These are phyloP conservation scores for Aspergillus hortae DNA, from an alignment of 2,329 filamentous ascomycete species.

Conservation along the genomic window DNA sequence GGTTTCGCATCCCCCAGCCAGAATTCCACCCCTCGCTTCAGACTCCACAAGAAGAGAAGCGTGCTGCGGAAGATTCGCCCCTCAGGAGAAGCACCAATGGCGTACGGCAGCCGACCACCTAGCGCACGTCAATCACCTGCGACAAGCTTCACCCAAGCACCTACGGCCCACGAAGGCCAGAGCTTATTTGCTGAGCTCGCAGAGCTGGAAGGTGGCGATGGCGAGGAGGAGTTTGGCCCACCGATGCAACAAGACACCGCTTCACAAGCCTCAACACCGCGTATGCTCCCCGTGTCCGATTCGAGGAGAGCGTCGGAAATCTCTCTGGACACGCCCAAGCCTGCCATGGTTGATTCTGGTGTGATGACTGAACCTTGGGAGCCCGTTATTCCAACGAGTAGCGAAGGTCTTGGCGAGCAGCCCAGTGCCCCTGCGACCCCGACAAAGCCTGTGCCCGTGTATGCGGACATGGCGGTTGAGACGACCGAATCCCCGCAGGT, in stretches of 20 bases:
- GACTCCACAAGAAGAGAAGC: constrained; percentile 66
- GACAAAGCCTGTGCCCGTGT: constrained; percentile 11
- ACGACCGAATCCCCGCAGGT: constrained; percentile 21
- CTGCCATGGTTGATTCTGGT: constrained; percentile 56
- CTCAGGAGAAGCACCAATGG: constrained; percentile 44
- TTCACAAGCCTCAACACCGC: constrained; percentile 40
- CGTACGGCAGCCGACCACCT: constrained; percentile 35
- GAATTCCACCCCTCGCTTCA: constrained; percentile 65
- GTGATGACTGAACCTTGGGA: constrained; percentile 62
- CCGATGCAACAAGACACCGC: constrained; percentile 32
- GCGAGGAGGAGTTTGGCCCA: constrained; percentile 56
- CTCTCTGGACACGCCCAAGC: constrained; percentile 21
- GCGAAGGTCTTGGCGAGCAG: constrained; percentile 18
- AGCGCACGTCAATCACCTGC: constrained; percentile 52
- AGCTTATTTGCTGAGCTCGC: constrained; percentile 90
- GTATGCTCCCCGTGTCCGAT: constrained; percentile 25
- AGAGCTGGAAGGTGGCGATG: constrained; percentile 68
- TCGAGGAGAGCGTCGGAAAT: constrained; percentile 32
- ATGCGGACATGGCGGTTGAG: constrained; percentile 16
- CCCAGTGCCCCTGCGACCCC: constrained; percentile 20
- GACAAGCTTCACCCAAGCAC: constrained; percentile 47
- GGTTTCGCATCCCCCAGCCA: constrained; percentile 64
- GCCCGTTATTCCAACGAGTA: constrained; percentile 24
- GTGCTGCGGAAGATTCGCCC: constrained; percentile 56
- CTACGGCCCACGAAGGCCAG: constrained; percentile 57